Base-by-base conservation (phyloP, 305 asterid genomes). In the Coffea humblotiana region DNA sequence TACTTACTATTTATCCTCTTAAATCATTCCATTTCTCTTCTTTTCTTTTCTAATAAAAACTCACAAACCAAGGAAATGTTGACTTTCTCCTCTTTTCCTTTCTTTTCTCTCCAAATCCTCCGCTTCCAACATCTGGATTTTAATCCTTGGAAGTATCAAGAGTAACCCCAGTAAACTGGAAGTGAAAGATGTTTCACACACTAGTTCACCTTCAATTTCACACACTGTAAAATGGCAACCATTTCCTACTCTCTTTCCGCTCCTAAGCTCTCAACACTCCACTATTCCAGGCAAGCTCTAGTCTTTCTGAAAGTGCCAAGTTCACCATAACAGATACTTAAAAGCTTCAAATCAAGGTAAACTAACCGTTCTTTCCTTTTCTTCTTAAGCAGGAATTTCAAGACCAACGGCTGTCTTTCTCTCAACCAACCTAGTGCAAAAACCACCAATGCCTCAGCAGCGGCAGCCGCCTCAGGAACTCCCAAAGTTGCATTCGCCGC, bases 401-500 rank as follows among this genome's bases (percentile, higher is more conserved):
- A 83, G 84, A 77, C 83, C 78, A 75, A 51, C 74, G 58, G 74
- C 69, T 77, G 90, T 77, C 40, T 83, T 60, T 79, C 88, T 52
- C 63, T 83, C 40, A 69, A 85, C 64, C 82, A 68, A 61, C 71
- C 78, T 27, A 48, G 68, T 19, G n/a, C 75, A 12, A 76, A 65
- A 70, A 54, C 80, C 56, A 52, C 56, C 63, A 68, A 61, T 77
- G 67, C 69, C 71, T 60, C 82, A 79, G 43, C 80, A 70, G 2
- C 84, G 51, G 16, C 76, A 54, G 64, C 83, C 27, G 70, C 74
- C 72, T 12, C 83, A 47, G 85, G 78, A 72, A 76, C 77, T 71
- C 87, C 87, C 60, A 87, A 88, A 37, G 84, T 90, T 69, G 79
- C 82, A 74, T 80, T 90, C 65, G 90, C 89, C n/a, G 93, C 86